Evolutionary conservation across 768 basidiomycete genomes (phyloP).

Genomic region (Boletellus ananas): DNA sequence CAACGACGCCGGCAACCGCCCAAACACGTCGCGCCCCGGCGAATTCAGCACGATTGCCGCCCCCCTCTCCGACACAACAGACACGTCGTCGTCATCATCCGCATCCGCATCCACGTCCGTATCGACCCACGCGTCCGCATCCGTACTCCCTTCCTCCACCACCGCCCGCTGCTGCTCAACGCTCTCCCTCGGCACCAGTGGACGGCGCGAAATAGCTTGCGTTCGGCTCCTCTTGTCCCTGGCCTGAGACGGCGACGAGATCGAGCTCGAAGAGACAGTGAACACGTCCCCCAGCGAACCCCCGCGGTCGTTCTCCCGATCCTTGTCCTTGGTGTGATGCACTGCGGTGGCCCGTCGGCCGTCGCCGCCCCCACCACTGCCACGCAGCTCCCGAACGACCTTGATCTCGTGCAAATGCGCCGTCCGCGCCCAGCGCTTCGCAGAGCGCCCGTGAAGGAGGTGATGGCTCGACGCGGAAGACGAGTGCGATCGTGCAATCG

Average conservation of each 20-base stretch:
- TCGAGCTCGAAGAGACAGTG: neutral
- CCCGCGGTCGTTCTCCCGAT: constrained; percentile 9
- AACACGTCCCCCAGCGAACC: constrained; percentile 17
- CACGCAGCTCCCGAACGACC: constrained; percentile 8
- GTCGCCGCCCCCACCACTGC: constrained; percentile 3
- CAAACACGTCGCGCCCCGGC: constrained; percentile 11
- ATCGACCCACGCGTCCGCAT: constrained; percentile 36
- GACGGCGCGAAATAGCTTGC: neutral
- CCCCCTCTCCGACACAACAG: constrained; percentile 13
- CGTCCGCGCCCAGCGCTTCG: constrained; percentile 57
- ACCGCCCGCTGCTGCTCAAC: constrained; percentile 6
- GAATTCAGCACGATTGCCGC: constrained; percentile 3
- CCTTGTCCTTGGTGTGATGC: neutral
- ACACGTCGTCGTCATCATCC: constrained; percentile 30
- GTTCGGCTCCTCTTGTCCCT: neutral
- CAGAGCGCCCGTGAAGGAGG: constrained; percentile 27
- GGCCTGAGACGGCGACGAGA: neutral
- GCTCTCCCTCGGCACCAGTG: neutral
- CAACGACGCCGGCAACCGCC: neutral
- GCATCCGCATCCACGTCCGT: constrained; percentile 41
- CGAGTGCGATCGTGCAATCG: constrained; percentile 21
- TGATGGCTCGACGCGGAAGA: constrained; percentile 16
- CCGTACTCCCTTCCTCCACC: constrained; percentile 11
- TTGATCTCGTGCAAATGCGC: constrained; percentile 69
- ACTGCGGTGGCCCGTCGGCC: constrained; percentile 2